Conservation (phyloP, 306 rosid species). For the Lathyrus aphaca region DNA sequence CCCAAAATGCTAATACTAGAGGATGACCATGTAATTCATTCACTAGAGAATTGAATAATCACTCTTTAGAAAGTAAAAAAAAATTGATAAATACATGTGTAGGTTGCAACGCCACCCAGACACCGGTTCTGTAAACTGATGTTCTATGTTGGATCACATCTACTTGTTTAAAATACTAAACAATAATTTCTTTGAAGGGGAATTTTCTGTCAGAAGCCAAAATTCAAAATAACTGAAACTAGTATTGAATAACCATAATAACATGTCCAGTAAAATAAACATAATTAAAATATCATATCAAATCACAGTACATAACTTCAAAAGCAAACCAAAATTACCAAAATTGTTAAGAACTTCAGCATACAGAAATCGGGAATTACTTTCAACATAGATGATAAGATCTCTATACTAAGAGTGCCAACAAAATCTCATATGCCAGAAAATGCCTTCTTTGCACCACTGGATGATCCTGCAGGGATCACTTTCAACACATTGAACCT, state of each 20-base stretch:
- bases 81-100: background rate
- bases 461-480: constrained; percentile 74
- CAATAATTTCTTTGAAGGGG: background rate
- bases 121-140: background rate
- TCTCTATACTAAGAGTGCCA: background rate
- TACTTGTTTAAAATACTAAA: background rate
- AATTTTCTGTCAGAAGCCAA: background rate
- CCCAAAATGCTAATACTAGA: no score
- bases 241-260: background rate
- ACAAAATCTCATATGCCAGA: constrained; percentile 53
- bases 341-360: constrained; percentile 27
- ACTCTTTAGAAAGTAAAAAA: no score
- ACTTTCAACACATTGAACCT: constrained; percentile 67
- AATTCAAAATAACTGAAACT: constrained; percentile 6
- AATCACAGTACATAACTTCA: background rate
- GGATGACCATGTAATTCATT: no score
- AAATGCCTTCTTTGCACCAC: constrained; percentile 68
- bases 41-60: no score
- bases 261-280: background rate
- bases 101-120: no score
- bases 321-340: constrained; percentile 37
- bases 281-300: background rate
- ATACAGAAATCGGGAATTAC: constrained; percentile 18
- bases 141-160: background rate
- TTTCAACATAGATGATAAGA: background rate